phyloP scores from a whole-genome alignment of 1,284 basidiomycete species.

The Pseudozyma hubeiensis region DNA sequence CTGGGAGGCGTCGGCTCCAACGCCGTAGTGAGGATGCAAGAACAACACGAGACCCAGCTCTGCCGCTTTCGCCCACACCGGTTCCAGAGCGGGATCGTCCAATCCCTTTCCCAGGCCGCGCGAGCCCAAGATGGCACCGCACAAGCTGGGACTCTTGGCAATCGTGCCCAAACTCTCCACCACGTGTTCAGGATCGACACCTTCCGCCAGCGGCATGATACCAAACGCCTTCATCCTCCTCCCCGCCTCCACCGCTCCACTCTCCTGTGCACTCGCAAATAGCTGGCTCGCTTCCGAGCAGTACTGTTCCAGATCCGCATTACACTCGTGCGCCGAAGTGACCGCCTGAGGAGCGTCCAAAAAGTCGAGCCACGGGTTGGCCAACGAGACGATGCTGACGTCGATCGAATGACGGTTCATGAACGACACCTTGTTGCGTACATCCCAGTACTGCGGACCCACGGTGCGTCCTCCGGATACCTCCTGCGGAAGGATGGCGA shows the following conservation, averaged over 20 bases:
- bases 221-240: slow-evolving; percentile 80
- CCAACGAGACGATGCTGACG: slow-evolving; percentile 71
- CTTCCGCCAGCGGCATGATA: slow-evolving; percentile 82
- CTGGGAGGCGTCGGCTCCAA: slow-evolving; percentile 17
- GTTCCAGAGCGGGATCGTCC: slow-evolving; percentile 77
- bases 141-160: slow-evolving; percentile 58
- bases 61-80: slow-evolving; percentile 76
- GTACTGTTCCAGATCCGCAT: slow-evolving; percentile 80
- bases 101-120: slow-evolving; percentile 81
- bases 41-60: slow-evolving; percentile 32
- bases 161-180: slow-evolving; percentile 78
- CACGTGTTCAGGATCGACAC: slow-evolving; percentile 73
- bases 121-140: slow-evolving; percentile 85
- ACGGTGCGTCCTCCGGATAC: slow-evolving; percentile 77
- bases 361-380: slow-evolving; percentile 90
- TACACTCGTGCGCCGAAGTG: slow-evolving; percentile 76
- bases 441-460: slow-evolving; percentile 81
- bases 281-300: slow-evolving; percentile 70
- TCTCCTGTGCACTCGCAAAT: slow-evolving; percentile 57
- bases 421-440: slow-evolving; percentile 79
- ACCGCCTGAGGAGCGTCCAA: slow-evolving; percentile 78
- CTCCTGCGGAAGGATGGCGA: slow-evolving; percentile 77
- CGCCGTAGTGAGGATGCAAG: slow-evolving; percentile 45
- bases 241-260: slow-evolving; percentile 70
- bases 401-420: slow-evolving; percentile 82